Base-by-base conservation (phyloP, 192 early-diverging fungal genomes). In the Rhizoclosmatium globosum region DNA sequence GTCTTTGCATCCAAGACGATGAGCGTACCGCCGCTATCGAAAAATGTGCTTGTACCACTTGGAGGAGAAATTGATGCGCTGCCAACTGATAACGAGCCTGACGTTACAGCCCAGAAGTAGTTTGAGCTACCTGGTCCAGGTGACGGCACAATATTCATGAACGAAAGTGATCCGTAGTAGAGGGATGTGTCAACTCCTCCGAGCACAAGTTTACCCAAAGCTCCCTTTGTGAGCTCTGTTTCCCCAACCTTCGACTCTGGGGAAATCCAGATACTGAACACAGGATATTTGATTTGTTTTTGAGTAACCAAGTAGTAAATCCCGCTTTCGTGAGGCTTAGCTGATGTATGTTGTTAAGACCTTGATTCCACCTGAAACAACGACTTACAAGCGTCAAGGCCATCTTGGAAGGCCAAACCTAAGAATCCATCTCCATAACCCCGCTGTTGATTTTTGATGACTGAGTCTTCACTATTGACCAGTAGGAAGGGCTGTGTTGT, bases 21-120 rank as follows among this genome's bases (percentile, higher is more conserved):
- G 19, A 76, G 13, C 2, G 62, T 59, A 38, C 62, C 66, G n/a
- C 74, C 74, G 23, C 45, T 50, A 56, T 76, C 74, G 46, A 76
- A 46, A 47, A 76, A 48, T 39, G 47, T 38, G 39, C 11, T 59
- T 9, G 48, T 31, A 43, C 47, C 48, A 38, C 44, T 21, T 6
- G 74, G 74, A 6, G 60, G 39, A 23, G 60, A 11, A 17, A 75
- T 7, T 13, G 38, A n/a, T 38, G 53, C 50, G 11, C 50, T 53
- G 9, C 42, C 59, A n/a, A 64, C 45, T 9, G 45, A 31, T 11
- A 64, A 31, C 1, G 59, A 61, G 23, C 23, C n/a, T 41, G 60
- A 13, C 23, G 11, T 9, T 15, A 75, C 60, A 13, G 73, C 60
- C 73, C 73, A 75, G 42, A 45, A 75, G 46, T 64, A 75, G 17